Percentiles rank a stretch among this genome's conserved stretches.
Conservation (phyloP, 2,329 filamentous ascomycete genomes). For the Sarocladium brachiariae region DNA sequence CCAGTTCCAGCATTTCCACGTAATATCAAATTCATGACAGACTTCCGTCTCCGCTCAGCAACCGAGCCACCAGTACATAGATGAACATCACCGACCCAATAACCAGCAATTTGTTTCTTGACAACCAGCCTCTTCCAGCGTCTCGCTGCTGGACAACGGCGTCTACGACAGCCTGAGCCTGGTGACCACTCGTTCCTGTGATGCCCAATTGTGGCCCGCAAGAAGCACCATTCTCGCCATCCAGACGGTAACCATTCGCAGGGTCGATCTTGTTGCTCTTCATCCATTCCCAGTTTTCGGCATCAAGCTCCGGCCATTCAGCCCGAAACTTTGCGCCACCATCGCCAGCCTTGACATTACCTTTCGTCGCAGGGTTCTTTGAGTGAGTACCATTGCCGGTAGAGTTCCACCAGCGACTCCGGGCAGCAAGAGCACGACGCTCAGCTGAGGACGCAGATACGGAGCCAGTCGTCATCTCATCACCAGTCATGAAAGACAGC, state of each 20-base stretch:
- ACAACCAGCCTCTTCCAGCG: slow-evolving; percentile 75
- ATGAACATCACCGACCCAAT: slow-evolving; percentile 64
- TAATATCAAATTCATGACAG: slow-evolving; percentile 1
- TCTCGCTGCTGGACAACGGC: slow-evolving; percentile 69
- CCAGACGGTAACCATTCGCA: slow-evolving; percentile 57
- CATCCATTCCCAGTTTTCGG: slow-evolving; percentile 91
- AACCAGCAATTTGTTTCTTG: slow-evolving; percentile 71
- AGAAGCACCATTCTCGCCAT: slow-evolving; percentile 41
- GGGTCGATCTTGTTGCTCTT: slow-evolving; percentile 72
- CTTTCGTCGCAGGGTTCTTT: slow-evolving; percentile 52
- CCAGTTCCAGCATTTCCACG: not conserved
- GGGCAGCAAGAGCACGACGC: slow-evolving; percentile 67
- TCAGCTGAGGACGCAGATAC: slow-evolving; percentile 72
- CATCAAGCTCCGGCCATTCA: slow-evolving; percentile 86
- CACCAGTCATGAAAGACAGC: slow-evolving; percentile 94
- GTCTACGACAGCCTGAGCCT: slow-evolving; percentile 68
- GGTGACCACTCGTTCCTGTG: slow-evolving; percentile 50
- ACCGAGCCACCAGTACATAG: slow-evolving; percentile 75
- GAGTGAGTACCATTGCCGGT: slow-evolving; percentile 76
- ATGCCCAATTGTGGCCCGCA: slow-evolving; percentile 53
- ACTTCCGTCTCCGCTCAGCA: slow-evolving; percentile 48
- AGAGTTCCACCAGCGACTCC: slow-evolving; percentile 92
- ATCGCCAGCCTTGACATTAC: slow-evolving; percentile 85
- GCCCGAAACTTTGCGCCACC: slow-evolving; percentile 82
- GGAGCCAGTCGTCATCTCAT: slow-evolving; percentile 96